A percentile compares a stretch with the other conserved stretches of the same genome.
Evolutionary conservation across 78 protist genomes (phyloP).

Genomic region (Neovahlkampfia damariscottae): DNA sequence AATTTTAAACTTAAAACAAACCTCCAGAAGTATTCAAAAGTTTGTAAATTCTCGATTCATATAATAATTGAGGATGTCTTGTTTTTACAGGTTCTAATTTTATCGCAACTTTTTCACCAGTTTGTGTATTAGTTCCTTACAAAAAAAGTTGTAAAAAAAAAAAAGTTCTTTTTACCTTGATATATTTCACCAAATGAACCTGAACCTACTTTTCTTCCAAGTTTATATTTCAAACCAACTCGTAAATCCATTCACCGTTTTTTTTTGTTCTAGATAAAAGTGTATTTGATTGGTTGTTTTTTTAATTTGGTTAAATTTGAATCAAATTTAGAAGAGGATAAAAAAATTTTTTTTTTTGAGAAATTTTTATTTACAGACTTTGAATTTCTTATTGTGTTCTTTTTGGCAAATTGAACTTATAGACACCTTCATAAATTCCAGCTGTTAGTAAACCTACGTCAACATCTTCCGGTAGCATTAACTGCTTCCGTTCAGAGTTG

Average conservation of each 20-base stretch:
- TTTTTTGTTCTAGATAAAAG: too few species aligned
- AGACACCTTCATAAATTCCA: too few species aligned
- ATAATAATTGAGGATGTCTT: conserved; percentile 90
- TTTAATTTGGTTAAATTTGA: too few species aligned
- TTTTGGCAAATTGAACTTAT: too few species aligned
- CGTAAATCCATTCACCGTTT: conserved; percentile 26
- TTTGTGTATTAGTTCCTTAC: conserved; percentile 36
- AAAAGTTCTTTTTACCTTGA: conserved; percentile 38
- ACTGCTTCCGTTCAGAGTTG: too few species aligned
- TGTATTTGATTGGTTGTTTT: too few species aligned
- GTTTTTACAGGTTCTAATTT: conserved; percentile 66
- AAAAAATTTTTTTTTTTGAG: too few species aligned
- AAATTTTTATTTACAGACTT: too few species aligned
- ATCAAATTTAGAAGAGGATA: too few species aligned
- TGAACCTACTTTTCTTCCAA: conserved; percentile 58
- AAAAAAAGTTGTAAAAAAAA: neutral
- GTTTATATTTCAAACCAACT: conserved; percentile 16
- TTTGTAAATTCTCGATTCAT: conserved; percentile 88
- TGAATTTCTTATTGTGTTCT: too few species aligned
- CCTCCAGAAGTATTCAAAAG: conserved; percentile 26
- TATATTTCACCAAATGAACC: conserved; percentile 84
- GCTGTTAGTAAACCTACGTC: too few species aligned
- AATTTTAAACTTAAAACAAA: neutral
- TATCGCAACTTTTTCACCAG: conserved; percentile 74
- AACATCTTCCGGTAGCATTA: too few species aligned